Percentiles rank a stretch among this genome's conserved stretches.
phyloP scores from a whole-genome alignment of 1,284 basidiomycete genomes.

The Neonothopanus nambi region DNA sequence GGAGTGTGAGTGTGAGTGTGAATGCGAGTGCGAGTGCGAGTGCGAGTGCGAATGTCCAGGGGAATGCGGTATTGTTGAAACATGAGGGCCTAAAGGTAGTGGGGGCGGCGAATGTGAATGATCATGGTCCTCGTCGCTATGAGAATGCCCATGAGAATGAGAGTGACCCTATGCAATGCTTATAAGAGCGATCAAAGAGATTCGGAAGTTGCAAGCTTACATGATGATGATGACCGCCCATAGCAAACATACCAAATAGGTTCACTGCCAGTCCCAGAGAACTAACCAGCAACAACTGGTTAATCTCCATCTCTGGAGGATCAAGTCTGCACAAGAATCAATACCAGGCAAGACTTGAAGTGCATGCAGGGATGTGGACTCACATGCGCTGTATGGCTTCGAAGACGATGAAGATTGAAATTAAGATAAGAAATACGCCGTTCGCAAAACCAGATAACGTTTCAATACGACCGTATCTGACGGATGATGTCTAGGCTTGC shows the following conservation, averaged over 20 bases:
- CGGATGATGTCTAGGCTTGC: background rate
- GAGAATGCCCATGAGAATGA: constrained; percentile 51
- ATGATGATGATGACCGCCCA: constrained; percentile 93
- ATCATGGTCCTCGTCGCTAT: constrained; percentile 34
- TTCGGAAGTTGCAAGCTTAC: constrained; percentile 38
- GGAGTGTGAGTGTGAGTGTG: constrained; percentile 30
- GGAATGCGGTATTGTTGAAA: constrained; percentile 1
- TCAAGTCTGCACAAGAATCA: constrained; percentile 60
- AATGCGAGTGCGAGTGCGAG: constrained; percentile 25
- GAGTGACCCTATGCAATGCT: constrained; percentile 54
- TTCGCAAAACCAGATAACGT: constrained; percentile 98
- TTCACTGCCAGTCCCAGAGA: constrained; percentile 91
- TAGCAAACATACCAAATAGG: constrained; percentile 98
- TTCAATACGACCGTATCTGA: constrained; percentile 95
- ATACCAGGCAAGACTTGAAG: constrained; percentile 1
- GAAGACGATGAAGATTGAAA: constrained; percentile 97
- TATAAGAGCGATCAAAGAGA: constrained; percentile 5
- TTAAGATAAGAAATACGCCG: constrained; percentile 94
- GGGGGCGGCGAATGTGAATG: constrained; percentile 21
- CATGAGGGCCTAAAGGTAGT: constrained; percentile 10
- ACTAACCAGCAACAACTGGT: constrained; percentile 89
- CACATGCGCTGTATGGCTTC: constrained; percentile 95
- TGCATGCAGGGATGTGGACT: constrained; percentile 31
- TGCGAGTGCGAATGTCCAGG: constrained; percentile 33
- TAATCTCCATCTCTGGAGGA: constrained; percentile 98